phyloP scores from a whole-genome alignment of 371 early-diverging fungal genomes.

The Syncephalastrum monosporum region DNA sequence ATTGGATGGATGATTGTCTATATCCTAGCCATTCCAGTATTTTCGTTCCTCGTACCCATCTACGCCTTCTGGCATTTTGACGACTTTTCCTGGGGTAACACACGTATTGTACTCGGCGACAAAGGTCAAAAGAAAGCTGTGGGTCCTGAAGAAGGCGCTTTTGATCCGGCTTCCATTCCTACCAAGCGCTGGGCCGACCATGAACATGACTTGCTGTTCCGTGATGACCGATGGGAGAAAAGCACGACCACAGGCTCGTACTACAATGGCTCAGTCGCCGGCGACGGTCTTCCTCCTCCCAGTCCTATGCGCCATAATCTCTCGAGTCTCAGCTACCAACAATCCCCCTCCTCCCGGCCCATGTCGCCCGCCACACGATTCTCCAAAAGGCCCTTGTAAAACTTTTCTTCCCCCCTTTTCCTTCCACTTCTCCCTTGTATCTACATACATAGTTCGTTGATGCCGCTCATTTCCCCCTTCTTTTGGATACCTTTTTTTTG shows the following conservation, averaged over 20 bases:
- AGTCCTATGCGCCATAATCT: conserved; percentile 3
- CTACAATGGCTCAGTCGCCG: too few relatives aligned
- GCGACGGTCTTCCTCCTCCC: background rate
- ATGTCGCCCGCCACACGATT: conserved; percentile 1
- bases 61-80: conserved; percentile 94
- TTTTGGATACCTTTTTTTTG: too few relatives aligned
- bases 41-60: conserved; percentile 62
- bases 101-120: conserved; percentile 83
- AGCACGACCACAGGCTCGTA: too few relatives aligned
- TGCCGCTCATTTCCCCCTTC: too few relatives aligned
- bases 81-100: conserved; percentile 91
- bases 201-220: conserved; percentile 68
- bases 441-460: too few relatives aligned
- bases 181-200: conserved; percentile 90
- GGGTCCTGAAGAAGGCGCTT: conserved; percentile 54
- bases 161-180: conserved; percentile 90
- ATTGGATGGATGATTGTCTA: conserved; percentile 89
- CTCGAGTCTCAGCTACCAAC: conserved; percentile 2
- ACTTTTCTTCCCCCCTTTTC: too few relatives aligned
- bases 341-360: conserved; percentile 1
- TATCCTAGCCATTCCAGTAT: conserved; percentile 68
- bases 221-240: conserved; percentile 10
- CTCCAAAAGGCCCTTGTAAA: too few relatives aligned
- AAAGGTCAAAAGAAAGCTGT: conserved; percentile 63
- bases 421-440: too few relatives aligned